phyloP scores from a whole-genome alignment of 441 rosid species.

The Capsella rubella region DNA sequence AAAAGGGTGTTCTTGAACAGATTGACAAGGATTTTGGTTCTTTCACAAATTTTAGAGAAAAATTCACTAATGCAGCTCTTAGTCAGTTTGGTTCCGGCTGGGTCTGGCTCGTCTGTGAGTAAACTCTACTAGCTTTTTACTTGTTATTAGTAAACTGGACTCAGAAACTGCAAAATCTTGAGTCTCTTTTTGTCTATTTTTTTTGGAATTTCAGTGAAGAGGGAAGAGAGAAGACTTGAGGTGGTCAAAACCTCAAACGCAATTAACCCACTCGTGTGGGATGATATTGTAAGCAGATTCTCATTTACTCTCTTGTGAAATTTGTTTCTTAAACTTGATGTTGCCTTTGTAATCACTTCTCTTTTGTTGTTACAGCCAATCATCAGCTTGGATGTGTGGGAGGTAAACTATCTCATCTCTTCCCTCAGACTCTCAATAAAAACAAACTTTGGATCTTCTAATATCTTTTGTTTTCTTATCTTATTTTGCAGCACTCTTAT shows the following conservation, averaged over 20 bases:
- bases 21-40: conserved; percentile 94
- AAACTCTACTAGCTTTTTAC: conserved; percentile 25
- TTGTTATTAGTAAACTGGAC: conserved; percentile 20
- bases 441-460: conserved; percentile 1
- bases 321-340: neutral
- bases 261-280: conserved; percentile 77
- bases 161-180: conserved; percentile 15
- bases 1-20: conserved; percentile 83
- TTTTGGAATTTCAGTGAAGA: conserved; percentile 64
- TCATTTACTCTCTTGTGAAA: neutral
- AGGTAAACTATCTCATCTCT: conserved; percentile 56
- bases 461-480: conserved; percentile 16
- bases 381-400: conserved; percentile 89
- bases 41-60: conserved; percentile 78
- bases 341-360: conserved; percentile 36
- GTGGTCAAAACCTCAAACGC: conserved; percentile 80
- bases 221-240: conserved; percentile 71
- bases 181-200: neutral
- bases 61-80: conserved; percentile 70
- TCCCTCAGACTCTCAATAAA: neutral
- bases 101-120: conserved; percentile 95
- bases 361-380: conserved; percentile 73
- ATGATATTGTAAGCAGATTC: conserved; percentile 70
- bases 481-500: conserved; percentile 80
- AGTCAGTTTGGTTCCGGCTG: conserved; percentile 85